These are phyloP conservation scores for Ophiocordyceps camponoti-saundersi DNA, from an alignment of 2,329 filamentous ascomycete species.

Conservation along the genomic window DNA sequence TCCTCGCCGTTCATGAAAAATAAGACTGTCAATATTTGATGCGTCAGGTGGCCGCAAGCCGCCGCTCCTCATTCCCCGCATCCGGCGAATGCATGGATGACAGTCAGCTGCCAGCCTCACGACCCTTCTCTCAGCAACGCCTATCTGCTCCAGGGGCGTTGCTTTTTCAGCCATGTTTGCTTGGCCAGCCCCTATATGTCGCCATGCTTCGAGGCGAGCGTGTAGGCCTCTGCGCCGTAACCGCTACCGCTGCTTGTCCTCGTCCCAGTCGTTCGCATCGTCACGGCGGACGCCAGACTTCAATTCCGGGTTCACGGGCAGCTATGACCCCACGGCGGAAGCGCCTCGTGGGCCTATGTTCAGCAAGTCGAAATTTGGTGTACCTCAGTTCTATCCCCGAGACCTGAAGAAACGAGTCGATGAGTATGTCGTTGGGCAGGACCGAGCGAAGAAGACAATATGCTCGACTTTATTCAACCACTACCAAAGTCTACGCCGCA, in stretches of 20 bases:
- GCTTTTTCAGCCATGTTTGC: slow-evolving; percentile 11
- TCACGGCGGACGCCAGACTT: slow-evolving; percentile 30
- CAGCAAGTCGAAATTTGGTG: slow-evolving; percentile 36
- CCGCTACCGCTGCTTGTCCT: slow-evolving; percentile 8
- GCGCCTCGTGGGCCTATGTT: slow-evolving; percentile 43
- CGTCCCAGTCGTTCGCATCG: slow-evolving; percentile 8
- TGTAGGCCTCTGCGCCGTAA: background rate
- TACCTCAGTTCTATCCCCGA: slow-evolving; percentile 46
- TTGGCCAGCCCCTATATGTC: slow-evolving; percentile 7
- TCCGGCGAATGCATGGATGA: background rate
- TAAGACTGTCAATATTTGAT: background rate
- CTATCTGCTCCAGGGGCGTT: background rate
- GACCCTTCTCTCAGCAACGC: background rate
- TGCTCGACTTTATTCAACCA: slow-evolving; percentile 93
- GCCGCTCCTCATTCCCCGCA: background rate
- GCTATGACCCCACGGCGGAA: slow-evolving; percentile 37
- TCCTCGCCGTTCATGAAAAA: background rate
- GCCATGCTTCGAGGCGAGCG: background rate
- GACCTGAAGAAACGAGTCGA: slow-evolving; percentile 81
- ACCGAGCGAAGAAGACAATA: slow-evolving; percentile 84
- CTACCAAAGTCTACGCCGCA: slow-evolving; percentile 71
- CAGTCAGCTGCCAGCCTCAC: background rate
- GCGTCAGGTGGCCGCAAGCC: background rate
- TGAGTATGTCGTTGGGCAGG: slow-evolving; percentile 91
- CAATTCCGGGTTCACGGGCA: slow-evolving; percentile 40